Conservation (phyloP, 208 protist species). For the Trypanosoma cruzi region DNA sequence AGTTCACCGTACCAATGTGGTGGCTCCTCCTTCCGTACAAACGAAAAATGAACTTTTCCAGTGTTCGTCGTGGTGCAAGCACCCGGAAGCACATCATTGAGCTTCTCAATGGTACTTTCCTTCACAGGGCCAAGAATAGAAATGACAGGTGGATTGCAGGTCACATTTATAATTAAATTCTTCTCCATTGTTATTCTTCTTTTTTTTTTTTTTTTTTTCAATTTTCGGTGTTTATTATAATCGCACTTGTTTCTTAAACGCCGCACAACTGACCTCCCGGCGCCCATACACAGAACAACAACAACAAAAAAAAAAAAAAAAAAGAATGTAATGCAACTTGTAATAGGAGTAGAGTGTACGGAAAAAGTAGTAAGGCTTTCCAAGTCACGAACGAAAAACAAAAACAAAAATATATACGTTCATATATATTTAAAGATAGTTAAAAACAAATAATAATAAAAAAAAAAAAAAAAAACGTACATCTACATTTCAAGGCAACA, state of each 20-base stretch:
- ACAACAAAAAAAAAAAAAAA: slow-evolving; percentile 15
- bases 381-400: neutral
- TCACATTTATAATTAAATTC: slow-evolving; percentile 91
- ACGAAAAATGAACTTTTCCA: slow-evolving; percentile 71
- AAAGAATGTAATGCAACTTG: neutral
- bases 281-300: slow-evolving; percentile 30
- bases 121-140: slow-evolving; percentile 88
- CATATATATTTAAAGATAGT: neutral
- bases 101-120: slow-evolving; percentile 88
- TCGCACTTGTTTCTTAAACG: slow-evolving; percentile 2
- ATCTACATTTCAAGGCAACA: slow-evolving; percentile 28
- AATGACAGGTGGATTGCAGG: slow-evolving; percentile 89
- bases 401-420: neutral
- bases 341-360: neutral
- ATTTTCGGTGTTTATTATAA: neutral
- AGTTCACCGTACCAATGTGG: slow-evolving; percentile 90
- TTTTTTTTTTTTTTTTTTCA: slow-evolving; percentile 1
- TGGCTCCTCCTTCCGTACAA: slow-evolving; percentile 75
- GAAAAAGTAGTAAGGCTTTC: neutral
- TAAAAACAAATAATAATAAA: neutral
- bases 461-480: slow-evolving; percentile 4
- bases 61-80: slow-evolving; percentile 88
- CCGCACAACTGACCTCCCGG: neutral
- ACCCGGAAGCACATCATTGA: slow-evolving; percentile 81
- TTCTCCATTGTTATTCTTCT: slow-evolving; percentile 40